Evolutionary conservation across 2,329 filamentous ascomycete genomes (phyloP), one percentile per base, ranked within the genome.

Genomic region (Sclerotinia glacialis): DNA sequence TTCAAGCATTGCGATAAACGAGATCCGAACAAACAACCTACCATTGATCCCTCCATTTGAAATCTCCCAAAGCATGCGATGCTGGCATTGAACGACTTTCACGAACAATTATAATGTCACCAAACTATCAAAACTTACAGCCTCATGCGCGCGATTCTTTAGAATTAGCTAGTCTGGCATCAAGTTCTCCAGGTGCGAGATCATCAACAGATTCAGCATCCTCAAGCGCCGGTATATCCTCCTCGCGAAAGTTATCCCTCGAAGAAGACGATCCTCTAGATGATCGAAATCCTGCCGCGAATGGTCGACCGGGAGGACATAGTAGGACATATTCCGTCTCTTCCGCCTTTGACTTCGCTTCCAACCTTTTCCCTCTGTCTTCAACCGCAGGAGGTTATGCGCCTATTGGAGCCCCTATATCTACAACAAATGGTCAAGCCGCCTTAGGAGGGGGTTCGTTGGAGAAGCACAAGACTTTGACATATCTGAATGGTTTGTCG

Each of bases 401-500:
- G 52, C 92, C 93, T 16, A 83, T 99, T 21, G 94, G 93, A 44
- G 89, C 89, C 34, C 88, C 93, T 47, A 87, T 87, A 7, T 85
- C 88, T 16, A 77, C 81, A 11, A 79, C 80, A 81, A 87, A 72
- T 78, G 83, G 67, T 77, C 83, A 69, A 83, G 83, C 62, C 14
- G 85, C 85, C 2, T 74, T 90, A 28, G 85, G 86, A n/a, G 90
- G 89, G 68, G 89, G 86, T n/a, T 92, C 90, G 50, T 79, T 98
- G 70, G 95, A 99, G 82, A 95, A 92, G 78, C 90, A 96, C 81
- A 99, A 99, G 81, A 96, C 91, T 18, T 80, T 99, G 78, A 98
- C 95, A 37, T 98, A 94, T 76, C 77, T 98, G 56, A 99, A 99
- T 78, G 95, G 95, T 0, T 79, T 99, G 67, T 96, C 92, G 31